A percentile compares a stretch with the other conserved stretches of the same genome.
phyloP scores from a whole-genome alignment of 2,329 filamentous ascomycete species.

The Colletotrichum orchidophilum region DNA sequence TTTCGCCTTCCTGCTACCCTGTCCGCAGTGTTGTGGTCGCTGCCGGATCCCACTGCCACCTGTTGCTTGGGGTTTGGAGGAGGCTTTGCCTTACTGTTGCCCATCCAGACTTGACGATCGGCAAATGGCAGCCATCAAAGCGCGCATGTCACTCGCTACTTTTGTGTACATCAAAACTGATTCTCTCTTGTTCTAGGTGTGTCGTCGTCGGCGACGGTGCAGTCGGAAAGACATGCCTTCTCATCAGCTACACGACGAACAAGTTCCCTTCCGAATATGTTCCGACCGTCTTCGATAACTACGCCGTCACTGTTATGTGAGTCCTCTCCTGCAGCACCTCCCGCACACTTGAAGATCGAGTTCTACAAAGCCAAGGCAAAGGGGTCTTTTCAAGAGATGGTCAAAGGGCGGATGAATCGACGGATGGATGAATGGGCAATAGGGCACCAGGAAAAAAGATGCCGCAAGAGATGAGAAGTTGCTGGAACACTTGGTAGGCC shows the following conservation, averaged over 20 bases:
- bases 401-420: neutral
- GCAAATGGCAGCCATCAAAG: conserved; percentile 17
- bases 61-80: neutral
- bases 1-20: neutral
- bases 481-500: neutral
- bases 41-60: neutral
- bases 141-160: conserved; percentile 23
- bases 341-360: neutral
- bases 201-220: conserved; percentile 99
- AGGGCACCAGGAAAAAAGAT: neutral
- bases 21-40: neutral
- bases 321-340: conserved; percentile 49
- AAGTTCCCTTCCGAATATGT: conserved; percentile 99
- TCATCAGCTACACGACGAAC: conserved; percentile 99
- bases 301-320: conserved; percentile 99
- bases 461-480: neutral
- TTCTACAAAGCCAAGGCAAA: neutral
- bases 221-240: conserved; percentile 97
- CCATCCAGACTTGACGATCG: neutral
- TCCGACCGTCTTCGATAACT: conserved; percentile 99
- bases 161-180: conserved; percentile 28
- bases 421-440: neutral
- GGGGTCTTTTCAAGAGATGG: neutral
- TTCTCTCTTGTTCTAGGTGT: conserved; percentile 68
- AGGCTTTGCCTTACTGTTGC: neutral